Conservation (phyloP, 345 rosid species). For the Lepidium didymum region DNA sequence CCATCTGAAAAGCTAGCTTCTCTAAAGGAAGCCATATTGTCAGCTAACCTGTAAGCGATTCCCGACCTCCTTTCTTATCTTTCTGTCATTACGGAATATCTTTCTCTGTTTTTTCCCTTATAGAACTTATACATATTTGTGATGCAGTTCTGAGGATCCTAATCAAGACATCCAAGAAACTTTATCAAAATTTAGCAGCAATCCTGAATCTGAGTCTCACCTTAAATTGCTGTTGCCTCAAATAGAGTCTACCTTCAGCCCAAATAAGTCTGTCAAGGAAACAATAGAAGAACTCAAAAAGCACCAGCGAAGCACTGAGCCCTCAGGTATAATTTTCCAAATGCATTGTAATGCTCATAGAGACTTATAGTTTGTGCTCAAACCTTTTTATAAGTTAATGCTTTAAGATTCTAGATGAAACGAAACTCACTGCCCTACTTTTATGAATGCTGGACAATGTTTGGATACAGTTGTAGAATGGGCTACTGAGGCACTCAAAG, state of each 20-base stretch:
- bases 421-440: neutral
- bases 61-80: neutral
- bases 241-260: constrained; percentile 52
- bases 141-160: constrained; percentile 57
- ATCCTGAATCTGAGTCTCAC: constrained; percentile 52
- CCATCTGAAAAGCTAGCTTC: constrained; percentile 54
- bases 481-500: constrained; percentile 79
- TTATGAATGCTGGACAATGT: neutral
- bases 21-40: constrained; percentile 61
- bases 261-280: constrained; percentile 53
- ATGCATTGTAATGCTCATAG: neutral
- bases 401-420: neutral
- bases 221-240: constrained; percentile 62
- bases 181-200: constrained; percentile 46
- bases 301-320: constrained; percentile 47
- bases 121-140: neutral
- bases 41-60: constrained; percentile 43
- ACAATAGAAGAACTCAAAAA: constrained; percentile 54
- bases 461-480: constrained; percentile 51
- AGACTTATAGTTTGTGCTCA: neutral
- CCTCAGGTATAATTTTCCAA: constrained; percentile 36
- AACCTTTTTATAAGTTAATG: neutral
- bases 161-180: constrained; percentile 44
- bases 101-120: neutral
- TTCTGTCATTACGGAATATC: neutral